These are phyloP conservation scores for Saussurea involucrata DNA, from an alignment of 129 eudicot genomes.

Conservation along the genomic window DNA sequence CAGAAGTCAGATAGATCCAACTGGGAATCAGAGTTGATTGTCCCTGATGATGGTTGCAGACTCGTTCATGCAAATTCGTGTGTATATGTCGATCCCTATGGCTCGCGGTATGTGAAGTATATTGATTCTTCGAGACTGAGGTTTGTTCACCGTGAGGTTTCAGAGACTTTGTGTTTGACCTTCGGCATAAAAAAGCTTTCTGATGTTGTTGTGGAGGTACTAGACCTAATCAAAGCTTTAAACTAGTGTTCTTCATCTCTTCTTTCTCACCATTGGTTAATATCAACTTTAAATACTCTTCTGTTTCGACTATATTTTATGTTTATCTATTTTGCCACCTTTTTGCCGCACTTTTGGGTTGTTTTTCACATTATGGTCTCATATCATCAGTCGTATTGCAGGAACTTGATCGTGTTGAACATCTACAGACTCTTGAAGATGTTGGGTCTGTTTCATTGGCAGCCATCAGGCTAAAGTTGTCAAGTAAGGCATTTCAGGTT, in stretches of 20 bases:
- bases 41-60: slow-evolving; percentile 98
- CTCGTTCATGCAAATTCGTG: slow-evolving; percentile 89
- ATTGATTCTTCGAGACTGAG: slow-evolving; percentile 80
- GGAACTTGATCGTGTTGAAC: slow-evolving; percentile 66
- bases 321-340: neutral
- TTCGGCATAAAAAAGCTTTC: slow-evolving; percentile 79
- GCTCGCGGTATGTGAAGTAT: slow-evolving; percentile 76
- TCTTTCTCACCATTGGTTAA: neutral
- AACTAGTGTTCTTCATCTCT: neutral
- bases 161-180: slow-evolving; percentile 56
- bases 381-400: slow-evolving; percentile 22
- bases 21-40: slow-evolving; percentile 68
- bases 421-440: slow-evolving; percentile 44
- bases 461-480: slow-evolving; percentile 48
- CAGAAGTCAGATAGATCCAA: slow-evolving; percentile 34
- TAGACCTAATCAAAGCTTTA: neutral
- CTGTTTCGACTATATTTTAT: neutral
- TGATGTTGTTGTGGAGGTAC: slow-evolving; percentile 94
- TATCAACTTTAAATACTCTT: neutral
- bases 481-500: slow-evolving; percentile 70
- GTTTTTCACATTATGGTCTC: neutral
- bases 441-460: slow-evolving; percentile 58
- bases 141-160: slow-evolving; percentile 76
- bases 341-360: neutral
- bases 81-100: slow-evolving; percentile 76